Evolutionary conservation across 2,329 filamentous ascomycete genomes (phyloP).

Genomic region (Trichophyton equinum): DNA sequence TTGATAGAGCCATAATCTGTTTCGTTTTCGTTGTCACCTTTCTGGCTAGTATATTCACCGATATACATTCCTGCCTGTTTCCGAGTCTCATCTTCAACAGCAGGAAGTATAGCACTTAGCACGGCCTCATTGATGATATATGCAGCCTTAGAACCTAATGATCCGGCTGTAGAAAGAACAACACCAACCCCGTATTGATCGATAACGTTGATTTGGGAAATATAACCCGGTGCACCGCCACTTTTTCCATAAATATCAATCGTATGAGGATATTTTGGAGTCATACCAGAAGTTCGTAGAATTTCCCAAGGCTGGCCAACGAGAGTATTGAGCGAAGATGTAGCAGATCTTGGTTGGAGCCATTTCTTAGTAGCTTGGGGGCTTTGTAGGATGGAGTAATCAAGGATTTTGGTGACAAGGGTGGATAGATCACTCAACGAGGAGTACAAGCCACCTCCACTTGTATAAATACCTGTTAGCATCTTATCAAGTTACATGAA

Average conservation of each 20-base stretch:
- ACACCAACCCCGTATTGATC: constrained; percentile 27
- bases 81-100: constrained; percentile 20
- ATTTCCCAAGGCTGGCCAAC: constrained; percentile 32
- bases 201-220: constrained; percentile 25
- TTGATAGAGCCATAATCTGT: neutral
- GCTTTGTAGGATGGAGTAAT: constrained; percentile 18
- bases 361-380: constrained; percentile 19
- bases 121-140: constrained; percentile 20
- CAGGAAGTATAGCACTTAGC: constrained; percentile 20
- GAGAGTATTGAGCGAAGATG: constrained; percentile 20
- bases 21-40: neutral
- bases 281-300: constrained; percentile 19
- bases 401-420: constrained; percentile 21
- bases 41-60: constrained; percentile 8
- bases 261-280: constrained; percentile 20
- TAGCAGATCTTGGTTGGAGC: constrained; percentile 26
- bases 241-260: constrained; percentile 27
- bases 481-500: neutral
- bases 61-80: constrained; percentile 16
- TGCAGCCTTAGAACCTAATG: constrained; percentile 14
- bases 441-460: constrained; percentile 27
- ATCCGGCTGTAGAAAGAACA: constrained; percentile 23
- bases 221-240: constrained; percentile 25
- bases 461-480: constrained; percentile 7
- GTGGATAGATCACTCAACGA: constrained; percentile 23